Evolutionary conservation across 192 early-diverging fungal species (phyloP).

Genomic region (Coemansia sp.): DNA sequence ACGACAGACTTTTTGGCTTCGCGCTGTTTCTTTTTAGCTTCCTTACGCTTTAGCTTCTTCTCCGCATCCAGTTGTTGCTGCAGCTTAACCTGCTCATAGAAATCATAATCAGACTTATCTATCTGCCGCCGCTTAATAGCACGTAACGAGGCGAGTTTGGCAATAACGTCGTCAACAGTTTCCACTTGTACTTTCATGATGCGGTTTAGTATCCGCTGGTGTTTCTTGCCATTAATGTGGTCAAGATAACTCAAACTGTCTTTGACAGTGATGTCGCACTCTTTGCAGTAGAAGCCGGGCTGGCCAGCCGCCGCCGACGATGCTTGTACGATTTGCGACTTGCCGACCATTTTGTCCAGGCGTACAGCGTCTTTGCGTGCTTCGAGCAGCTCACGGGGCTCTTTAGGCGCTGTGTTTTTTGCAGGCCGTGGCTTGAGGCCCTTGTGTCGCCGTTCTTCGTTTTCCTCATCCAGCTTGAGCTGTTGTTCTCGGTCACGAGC

Average conservation of each 20-base stretch:
- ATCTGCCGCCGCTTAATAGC: conserved; percentile 58
- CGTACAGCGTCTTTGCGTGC: conserved; percentile 64
- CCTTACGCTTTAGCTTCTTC: conserved; percentile 41
- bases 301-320: conserved; percentile 59
- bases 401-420: conserved; percentile 8
- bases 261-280: conserved; percentile 83
- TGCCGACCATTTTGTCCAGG: conserved; percentile 74
- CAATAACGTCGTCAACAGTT: conserved; percentile 72
- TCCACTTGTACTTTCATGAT: conserved; percentile 81
- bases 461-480: conserved; percentile 44
- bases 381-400: conserved; percentile 53
- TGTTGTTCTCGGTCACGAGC: conserved; percentile 64
- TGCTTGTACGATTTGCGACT: conserved; percentile 75
- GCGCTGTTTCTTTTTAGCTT: conserved; percentile 56
- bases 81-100: conserved; percentile 67
- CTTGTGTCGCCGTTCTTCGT: conserved; percentile 59
- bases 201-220: conserved; percentile 79
- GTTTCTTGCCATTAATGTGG: conserved; percentile 88
- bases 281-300: conserved; percentile 91
- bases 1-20: conserved; percentile 43
- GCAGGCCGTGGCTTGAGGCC: conserved; percentile 40
- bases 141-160: conserved; percentile 69
- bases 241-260: conserved; percentile 90
- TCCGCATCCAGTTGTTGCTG: conserved; percentile 65
- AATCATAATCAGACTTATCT: conserved; percentile 25